Evolutionary conservation across 371 early-diverging fungal species (phyloP), one percentile per base, ranked within the genome.

Genomic region (Rhizopus stolonifer): DNA sequence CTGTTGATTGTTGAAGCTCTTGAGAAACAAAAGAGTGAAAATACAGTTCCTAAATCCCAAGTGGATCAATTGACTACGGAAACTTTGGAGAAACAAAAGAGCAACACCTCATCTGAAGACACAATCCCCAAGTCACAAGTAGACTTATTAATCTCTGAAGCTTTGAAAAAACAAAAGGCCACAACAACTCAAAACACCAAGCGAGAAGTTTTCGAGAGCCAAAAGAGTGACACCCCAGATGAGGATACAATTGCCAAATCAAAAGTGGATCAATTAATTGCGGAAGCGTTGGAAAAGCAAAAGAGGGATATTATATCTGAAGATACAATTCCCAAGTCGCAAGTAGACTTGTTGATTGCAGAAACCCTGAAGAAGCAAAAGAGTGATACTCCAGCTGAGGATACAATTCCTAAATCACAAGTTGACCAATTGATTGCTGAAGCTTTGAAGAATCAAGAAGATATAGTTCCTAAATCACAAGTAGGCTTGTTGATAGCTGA

Each of bases 291-390:
- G 4, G 58, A 58, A 15, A 46, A 38, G 13, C 46, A 51, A 24
- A 15, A 26, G 17, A n/a, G n/a, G n/a, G n/a, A n/a, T n/a, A n/a
- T 14, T 11, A 38, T 46, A 19, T 36, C 50, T 14, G 38, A 45
- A 21, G 15, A 25, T 11, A 14, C 25, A 5, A 47, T 46, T 15
- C 25, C 34, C 44, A 21, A 15, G 29, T 22, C 50, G 49, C 31
- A 46, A 2, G 15, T 31, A 0, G 46, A 26, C 15, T 5, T 4
- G 9, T 26, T 45, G 14, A 26, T 25, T 8, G 3, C 46, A 8
- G 13, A 50, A 17, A 52, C 51, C 17, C 24, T 58, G 10, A 52
- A 58, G 3, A 24, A 45, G 8, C 58, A 58, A 38, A 39, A 34
- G 15, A 22, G n/a, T 17, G 11, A 58, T 5, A 0, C 15, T 26